Conservation (phyloP, 1,139 yeast genomes). For the Suhomyces atakaporum region DNA sequence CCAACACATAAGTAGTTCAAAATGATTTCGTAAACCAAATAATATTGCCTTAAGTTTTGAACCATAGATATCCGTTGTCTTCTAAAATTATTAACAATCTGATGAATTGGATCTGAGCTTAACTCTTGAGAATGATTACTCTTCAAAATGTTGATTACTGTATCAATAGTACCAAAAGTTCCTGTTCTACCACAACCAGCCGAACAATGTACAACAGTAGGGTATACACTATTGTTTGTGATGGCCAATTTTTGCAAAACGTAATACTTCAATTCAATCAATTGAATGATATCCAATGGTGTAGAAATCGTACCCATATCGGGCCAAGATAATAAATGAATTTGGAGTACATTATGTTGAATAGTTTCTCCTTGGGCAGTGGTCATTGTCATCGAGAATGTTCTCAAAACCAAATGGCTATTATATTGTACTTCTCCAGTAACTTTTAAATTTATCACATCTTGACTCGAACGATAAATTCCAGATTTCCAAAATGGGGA, state of each 20-base stretch:
- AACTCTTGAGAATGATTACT: conserved; percentile 18
- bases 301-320: conserved; percentile 49
- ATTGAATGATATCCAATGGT: conserved; percentile 43
- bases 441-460: conserved; percentile 32
- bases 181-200: conserved; percentile 96
- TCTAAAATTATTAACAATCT: conserved; percentile 61
- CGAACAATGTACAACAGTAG: conserved; percentile 76
- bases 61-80: conserved; percentile 82
- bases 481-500: conserved; percentile 58
- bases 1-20: conserved; percentile 25
- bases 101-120: conserved; percentile 45
- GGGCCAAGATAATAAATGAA: conserved; percentile 55
- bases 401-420: conserved; percentile 33
- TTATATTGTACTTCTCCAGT: conserved; percentile 17
- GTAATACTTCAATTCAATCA: conserved; percentile 41
- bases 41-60: conserved; percentile 73
- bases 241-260: conserved; percentile 21
- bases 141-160: conserved; percentile 51
- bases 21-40: conserved; percentile 63
- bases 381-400: conserved; percentile 35
- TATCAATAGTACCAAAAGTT: conserved; percentile 75
- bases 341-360: conserved; percentile 42
- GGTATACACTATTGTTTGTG: conserved; percentile 22
- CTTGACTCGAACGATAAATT: conserved; percentile 39
- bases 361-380: conserved; percentile 10